Conservation (phyloP, 495 filamentous ascomycete genomes). For the Hyaloscypha finlandica region DNA sequence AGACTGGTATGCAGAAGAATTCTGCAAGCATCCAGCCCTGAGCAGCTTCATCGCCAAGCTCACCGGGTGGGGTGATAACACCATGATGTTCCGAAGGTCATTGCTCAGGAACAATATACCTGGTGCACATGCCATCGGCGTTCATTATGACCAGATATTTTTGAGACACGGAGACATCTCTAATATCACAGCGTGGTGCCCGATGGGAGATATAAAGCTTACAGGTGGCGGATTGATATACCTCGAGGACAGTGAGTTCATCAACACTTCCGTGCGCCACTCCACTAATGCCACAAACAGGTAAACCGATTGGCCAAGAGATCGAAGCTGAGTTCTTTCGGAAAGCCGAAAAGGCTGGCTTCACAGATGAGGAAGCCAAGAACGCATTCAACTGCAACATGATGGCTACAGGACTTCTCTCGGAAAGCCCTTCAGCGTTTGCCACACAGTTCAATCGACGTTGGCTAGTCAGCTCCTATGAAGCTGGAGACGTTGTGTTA, state of each 20-base stretch:
- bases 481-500: conserved; percentile 63
- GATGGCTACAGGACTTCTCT: conserved; percentile 48
- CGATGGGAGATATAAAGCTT: conserved; percentile 59
- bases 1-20: conserved; percentile 58
- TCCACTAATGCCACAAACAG: no score
- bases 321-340: conserved; percentile 51
- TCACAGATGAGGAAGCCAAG: conserved; percentile 53
- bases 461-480: conserved; percentile 58
- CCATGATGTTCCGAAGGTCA: conserved; percentile 45
- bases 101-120: conserved; percentile 62
- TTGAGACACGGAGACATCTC: conserved; percentile 59
- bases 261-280: no score
- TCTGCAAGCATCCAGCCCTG: conserved; percentile 56
- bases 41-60: conserved; percentile 53
- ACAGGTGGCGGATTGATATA: conserved; percentile 65
- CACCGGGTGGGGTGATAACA: conserved; percentile 55
- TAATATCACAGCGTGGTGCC: conserved; percentile 64
- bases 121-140: conserved; percentile 57
- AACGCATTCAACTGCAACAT: conserved; percentile 60
- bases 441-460: conserved; percentile 42
- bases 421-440: conserved; percentile 47
- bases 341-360: conserved; percentile 43
- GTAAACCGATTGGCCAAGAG: conserved; percentile 32
- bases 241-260: conserved; percentile 46
- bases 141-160: conserved; percentile 70